phyloP scores from a whole-genome alignment of 306 rosid genomes.

The Lathyrus aphaca region DNA sequence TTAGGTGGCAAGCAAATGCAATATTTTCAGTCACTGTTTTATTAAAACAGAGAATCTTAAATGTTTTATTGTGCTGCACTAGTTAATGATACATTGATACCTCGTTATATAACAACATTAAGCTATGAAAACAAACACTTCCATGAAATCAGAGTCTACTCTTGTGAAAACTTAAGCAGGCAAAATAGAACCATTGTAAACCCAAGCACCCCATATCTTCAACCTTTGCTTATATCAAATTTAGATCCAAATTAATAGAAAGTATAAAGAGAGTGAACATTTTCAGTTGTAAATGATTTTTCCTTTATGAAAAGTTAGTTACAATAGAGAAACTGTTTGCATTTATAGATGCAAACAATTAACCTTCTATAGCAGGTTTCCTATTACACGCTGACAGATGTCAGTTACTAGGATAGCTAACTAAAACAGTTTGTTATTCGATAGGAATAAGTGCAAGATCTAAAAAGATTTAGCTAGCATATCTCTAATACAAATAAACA shows the following conservation, averaged over 20 bases:
- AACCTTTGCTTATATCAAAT: neutral
- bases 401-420: too few species aligned
- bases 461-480: too few species aligned
- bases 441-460: too few species aligned
- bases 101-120: neutral
- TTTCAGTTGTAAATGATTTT: too few species aligned
- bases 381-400: too few species aligned
- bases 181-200: neutral
- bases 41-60: neutral
- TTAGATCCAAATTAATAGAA: neutral
- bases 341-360: too few species aligned
- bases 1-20: neutral
- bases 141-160: neutral
- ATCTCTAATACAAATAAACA: neutral
- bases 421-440: too few species aligned
- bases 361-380: too few species aligned
- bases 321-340: too few species aligned
- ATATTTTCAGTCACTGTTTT: neutral
- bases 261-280: too few species aligned
- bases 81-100: neutral
- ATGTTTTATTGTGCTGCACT: neutral
- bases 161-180: neutral
- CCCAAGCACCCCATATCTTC: neutral
- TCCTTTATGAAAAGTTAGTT: too few species aligned
- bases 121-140: neutral